These are phyloP conservation scores for Tolypocladium tundrense DNA, from an alignment of 2,329 filamentous ascomycete genomes.

Conservation along the genomic window DNA sequence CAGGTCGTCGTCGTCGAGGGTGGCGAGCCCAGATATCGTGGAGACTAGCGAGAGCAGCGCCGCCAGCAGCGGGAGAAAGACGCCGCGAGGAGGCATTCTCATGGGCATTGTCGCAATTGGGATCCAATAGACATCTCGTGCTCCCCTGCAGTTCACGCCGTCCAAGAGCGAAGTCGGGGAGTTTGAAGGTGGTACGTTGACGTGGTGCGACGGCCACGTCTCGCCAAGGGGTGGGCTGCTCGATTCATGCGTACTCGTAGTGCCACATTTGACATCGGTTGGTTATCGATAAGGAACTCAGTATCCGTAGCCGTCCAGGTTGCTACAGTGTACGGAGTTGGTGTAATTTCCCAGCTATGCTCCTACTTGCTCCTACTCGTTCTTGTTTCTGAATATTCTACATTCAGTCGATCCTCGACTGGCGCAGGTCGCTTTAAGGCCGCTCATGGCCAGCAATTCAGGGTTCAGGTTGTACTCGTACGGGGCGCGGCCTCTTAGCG, in stretches of 20 bases:
- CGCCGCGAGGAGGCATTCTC: background rate
- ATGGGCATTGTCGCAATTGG: background rate
- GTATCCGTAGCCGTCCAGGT: no score
- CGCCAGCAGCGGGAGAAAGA: background rate
- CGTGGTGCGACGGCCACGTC: background rate
- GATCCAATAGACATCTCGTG: background rate
- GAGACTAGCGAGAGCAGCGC: constrained; percentile 8
- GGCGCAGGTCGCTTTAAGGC: no score
- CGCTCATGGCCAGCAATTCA: background rate
- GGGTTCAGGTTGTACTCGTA: background rate
- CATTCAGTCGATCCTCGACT: no score
- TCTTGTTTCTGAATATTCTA: no score
- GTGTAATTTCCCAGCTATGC: no score
- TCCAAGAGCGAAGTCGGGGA: background rate
- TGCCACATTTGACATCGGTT: background rate
- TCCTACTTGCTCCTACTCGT: no score
- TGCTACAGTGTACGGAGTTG: no score
- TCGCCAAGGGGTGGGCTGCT: background rate
- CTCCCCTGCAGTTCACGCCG: background rate
- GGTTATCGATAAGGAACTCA: background rate
- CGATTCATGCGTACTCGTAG: background rate
- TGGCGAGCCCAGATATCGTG: constrained; percentile 28
- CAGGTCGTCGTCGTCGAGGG: constrained; percentile 66
- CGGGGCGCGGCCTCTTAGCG: no score
- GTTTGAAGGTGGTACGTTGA: background rate